These are phyloP conservation scores for Dichomitus squalens DNA, from an alignment of 1,284 basidiomycete species.

Conservation along the genomic window DNA sequence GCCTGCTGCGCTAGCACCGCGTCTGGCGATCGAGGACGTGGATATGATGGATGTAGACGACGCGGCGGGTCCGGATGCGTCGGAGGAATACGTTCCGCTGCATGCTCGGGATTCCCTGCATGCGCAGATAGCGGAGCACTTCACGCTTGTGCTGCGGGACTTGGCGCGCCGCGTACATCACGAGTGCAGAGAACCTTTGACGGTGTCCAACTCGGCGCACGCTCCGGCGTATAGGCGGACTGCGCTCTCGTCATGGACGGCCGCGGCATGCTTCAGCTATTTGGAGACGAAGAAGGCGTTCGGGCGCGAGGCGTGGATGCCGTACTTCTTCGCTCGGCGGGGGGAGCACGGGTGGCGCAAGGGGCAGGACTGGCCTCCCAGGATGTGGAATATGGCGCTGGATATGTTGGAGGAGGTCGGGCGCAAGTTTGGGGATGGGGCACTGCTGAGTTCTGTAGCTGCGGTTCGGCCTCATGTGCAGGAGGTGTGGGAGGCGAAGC, in stretches of 20 bases:
- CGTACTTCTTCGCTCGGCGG: constrained; percentile 54
- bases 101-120: constrained; percentile 70
- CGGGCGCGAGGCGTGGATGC: constrained; percentile 40
- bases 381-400: constrained; percentile 62
- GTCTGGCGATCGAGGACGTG: constrained; percentile 36
- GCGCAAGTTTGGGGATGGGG: constrained; percentile 50
- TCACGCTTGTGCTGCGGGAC: constrained; percentile 58
- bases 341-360: constrained; percentile 49
- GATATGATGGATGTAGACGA: constrained; percentile 68
- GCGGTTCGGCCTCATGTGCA: constrained; percentile 51
- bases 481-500: constrained; percentile 47
- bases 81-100: constrained; percentile 39
- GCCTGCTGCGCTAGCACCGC: constrained; percentile 11
- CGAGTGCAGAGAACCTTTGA: constrained; percentile 36
- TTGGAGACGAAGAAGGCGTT: constrained; percentile 40
- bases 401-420: constrained; percentile 50
- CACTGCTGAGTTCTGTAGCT: constrained; percentile 50
- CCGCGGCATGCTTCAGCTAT: constrained; percentile 57
- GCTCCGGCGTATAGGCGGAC: constrained; percentile 52
- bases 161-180: constrained; percentile 55
- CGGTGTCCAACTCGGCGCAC: constrained; percentile 47
- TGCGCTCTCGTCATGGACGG: constrained; percentile 51
- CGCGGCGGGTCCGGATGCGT: constrained; percentile 31
- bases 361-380: constrained; percentile 71
- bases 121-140: constrained; percentile 68